phyloP scores from a whole-genome alignment of 257 asterid species.

The Euphrasia confusa region DNA sequence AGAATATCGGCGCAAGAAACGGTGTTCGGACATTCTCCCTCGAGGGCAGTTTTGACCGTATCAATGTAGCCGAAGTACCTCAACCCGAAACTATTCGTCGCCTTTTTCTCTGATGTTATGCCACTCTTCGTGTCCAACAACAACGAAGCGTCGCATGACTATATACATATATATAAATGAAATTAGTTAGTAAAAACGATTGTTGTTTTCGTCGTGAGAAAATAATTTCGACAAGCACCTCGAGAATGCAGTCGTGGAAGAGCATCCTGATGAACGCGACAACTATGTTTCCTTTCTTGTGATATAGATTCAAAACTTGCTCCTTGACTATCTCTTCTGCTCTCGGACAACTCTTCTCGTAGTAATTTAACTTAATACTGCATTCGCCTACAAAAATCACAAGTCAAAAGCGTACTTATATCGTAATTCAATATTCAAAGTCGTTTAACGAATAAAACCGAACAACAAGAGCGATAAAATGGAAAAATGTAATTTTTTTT shows the following conservation, averaged over 20 bases:
- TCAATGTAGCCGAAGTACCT: slow-evolving; percentile 61
- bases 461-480: no score
- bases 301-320: slow-evolving; percentile 36
- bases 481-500: no score
- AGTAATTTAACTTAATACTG: no score
- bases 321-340: slow-evolving; percentile 66
- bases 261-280: slow-evolving; percentile 80
- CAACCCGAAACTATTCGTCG: slow-evolving; percentile 66
- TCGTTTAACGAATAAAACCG: no score
- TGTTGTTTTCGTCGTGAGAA: background rate
- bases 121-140: slow-evolving; percentile 43
- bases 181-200: no score
- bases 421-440: no score
- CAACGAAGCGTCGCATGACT: slow-evolving; percentile 90
- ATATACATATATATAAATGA: background rate
- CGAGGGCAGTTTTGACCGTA: slow-evolving; percentile 58
- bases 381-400: no score
- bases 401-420: no score
- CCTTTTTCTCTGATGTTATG: slow-evolving; percentile 52
- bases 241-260: slow-evolving; percentile 80
- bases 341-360: no score
- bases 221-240: slow-evolving; percentile 31
- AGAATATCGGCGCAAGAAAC: slow-evolving; percentile 92
- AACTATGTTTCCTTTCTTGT: slow-evolving; percentile 42
- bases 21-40: slow-evolving; percentile 53